Conservation (phyloP, 2,329 filamentous ascomycete genomes). For the Beauveria brongniartii region DNA sequence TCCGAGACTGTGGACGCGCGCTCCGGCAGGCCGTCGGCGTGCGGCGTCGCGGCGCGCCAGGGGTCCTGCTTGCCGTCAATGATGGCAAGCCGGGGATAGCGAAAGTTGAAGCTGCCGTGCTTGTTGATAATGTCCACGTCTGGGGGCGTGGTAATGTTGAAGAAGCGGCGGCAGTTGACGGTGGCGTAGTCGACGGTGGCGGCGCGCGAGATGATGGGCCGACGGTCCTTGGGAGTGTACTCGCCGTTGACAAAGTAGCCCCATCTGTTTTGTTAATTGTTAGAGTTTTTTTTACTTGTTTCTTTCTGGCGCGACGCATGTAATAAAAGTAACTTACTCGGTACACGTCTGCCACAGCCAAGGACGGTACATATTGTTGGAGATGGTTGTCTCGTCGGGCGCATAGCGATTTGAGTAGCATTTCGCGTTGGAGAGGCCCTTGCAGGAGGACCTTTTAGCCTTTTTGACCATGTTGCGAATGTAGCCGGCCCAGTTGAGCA, state of each 20-base stretch:
- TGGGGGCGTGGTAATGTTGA: constrained; percentile 59
- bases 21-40: constrained; percentile 52
- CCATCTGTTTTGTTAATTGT: constrained; percentile 44
- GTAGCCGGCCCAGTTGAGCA: constrained; percentile 47
- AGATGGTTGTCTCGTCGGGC: constrained; percentile 16
- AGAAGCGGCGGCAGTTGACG: constrained; percentile 56
- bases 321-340: constrained; percentile 30
- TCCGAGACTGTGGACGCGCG: constrained; percentile 54
- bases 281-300: background rate
- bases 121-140: constrained; percentile 63
- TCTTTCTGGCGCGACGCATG: background rate
- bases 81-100: constrained; percentile 65
- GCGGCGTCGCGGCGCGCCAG: constrained; percentile 67
- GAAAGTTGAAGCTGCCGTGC: constrained; percentile 65
- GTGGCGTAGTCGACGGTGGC: constrained; percentile 56
- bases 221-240: constrained; percentile 52
- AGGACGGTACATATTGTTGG: constrained; percentile 23
- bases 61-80: constrained; percentile 74
- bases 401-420: constrained; percentile 24
- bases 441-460: constrained; percentile 17
- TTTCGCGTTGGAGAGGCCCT: constrained; percentile 18
- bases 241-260: constrained; percentile 71
- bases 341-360: constrained; percentile 50
- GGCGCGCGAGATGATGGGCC: constrained; percentile 64
- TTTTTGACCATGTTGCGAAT: constrained; percentile 26